A percentile compares a stretch with the other conserved stretches of the same genome.
These are phyloP conservation scores for Mrakia blollopis DNA, from an alignment of 768 basidiomycete species.

Conservation along the genomic window DNA sequence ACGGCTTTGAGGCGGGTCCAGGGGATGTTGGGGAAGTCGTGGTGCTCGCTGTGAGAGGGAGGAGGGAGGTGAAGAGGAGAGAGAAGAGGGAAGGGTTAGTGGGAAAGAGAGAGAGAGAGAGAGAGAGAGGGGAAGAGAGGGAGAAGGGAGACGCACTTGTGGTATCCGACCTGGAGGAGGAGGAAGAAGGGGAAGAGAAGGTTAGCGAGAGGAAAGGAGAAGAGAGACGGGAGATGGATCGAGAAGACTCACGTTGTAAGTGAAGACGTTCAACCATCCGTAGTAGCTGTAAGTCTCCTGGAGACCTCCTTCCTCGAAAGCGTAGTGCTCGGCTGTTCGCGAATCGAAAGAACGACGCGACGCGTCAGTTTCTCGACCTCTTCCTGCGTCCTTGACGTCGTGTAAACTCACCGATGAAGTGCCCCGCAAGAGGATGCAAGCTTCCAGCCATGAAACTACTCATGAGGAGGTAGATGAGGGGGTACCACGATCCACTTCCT, in stretches of 20 bases:
- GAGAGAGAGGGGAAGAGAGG: neutral
- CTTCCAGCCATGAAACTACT: slow-evolving; percentile 87
- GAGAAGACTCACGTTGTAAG: slow-evolving; percentile 72
- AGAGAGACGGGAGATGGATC: slow-evolving; percentile 28
- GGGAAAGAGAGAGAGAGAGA: neutral
- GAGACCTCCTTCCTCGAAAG: slow-evolving; percentile 49
- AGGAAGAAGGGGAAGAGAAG: neutral
- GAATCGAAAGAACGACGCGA: neutral
- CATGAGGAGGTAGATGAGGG: slow-evolving; percentile 28
- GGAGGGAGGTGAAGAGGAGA: neutral
- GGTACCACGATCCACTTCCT: slow-evolving; percentile 23
- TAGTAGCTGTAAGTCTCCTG: slow-evolving; percentile 99
- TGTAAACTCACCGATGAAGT: slow-evolving; percentile 97
- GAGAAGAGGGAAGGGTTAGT: neutral
- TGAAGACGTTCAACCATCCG: slow-evolving; percentile 78
- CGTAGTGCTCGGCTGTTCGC: slow-evolving; percentile 33
- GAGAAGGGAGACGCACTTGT: slow-evolving; percentile 52
- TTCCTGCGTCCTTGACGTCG: neutral
- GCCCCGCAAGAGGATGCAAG: slow-evolving; percentile 89
- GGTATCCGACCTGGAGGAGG: slow-evolving; percentile 75
- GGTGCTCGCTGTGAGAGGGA: slow-evolving; percentile 63
- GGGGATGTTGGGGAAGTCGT: slow-evolving; percentile 93
- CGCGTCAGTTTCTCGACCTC: neutral
- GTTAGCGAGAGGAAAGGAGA: neutral
- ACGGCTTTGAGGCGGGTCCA: slow-evolving; percentile 90